Evolutionary conservation across 768 basidiomycete species (phyloP), one percentile per base, ranked within the genome.

Genomic region (Suillus decipiens): DNA sequence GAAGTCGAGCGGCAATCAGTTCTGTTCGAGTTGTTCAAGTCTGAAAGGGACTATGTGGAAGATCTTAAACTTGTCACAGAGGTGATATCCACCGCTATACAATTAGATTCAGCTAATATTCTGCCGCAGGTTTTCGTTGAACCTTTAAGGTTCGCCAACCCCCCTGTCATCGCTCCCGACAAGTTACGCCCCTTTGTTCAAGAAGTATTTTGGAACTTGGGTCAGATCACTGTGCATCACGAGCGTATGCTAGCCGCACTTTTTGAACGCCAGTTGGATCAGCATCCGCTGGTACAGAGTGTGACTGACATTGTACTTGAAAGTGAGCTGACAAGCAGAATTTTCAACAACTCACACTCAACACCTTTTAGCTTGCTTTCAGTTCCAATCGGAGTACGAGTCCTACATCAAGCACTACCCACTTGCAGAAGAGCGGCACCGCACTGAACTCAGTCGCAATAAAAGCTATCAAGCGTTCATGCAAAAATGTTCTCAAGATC

Each of bases 331-430:
- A 22, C 31, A 45, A 34, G 37, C 59, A 24, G 41, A 39, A 63
- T 60, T 63, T 19, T 50, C 41, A 42, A 55, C 24, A 61, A 31
- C 65, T 62, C 45, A 59, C 24, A 36, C 66, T 75, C 45, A 73
- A 66, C n/a, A 47, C 65, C 59, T 62, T 54, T 63, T 59, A 77
- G 74, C 75, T 33, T 66, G 73, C 15, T 70, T 77, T 55, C 69
- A 73, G 37, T 92, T 90, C 73, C 85, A 86, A 43, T 74, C 76
- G 15, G 84, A 84, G 10, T 95, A 95, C 65, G 93, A 94, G 66
- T 80, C 80, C 0, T 95, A 95, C 74, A 91, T 95, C 75, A 91
- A 94, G 70, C 87, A 94, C 65, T 96, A 95, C 65, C 94, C 94
- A 4, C 80, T 96, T 51, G 86, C 95, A 1, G 92, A 95, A 70